Evolutionary conservation across 106 monocot species (phyloP), one percentile per base, ranked within the genome.

Genomic region (Triglochin maritima): DNA sequence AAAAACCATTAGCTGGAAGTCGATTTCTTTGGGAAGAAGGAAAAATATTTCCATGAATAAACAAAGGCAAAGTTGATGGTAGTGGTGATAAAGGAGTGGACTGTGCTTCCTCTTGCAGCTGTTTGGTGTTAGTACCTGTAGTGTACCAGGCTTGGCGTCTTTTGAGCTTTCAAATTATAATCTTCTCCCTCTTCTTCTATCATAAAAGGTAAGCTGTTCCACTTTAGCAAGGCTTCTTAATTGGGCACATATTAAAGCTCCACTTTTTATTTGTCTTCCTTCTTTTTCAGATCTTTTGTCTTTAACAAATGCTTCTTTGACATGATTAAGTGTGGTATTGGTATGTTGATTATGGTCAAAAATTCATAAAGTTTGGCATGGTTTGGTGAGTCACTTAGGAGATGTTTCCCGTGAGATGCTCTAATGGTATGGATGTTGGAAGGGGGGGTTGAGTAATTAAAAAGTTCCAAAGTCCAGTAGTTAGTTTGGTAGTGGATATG

Each of bases 11-110:
- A 12, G 55, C 55, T 55, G 10, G 55, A 3, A 12, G 8, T n/a
- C 14, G 10, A 8, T 3, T 3, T 55, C 55, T 55, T n/a, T 55
- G 13, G 3, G 4, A 55, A 9, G 55, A 55, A 29, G 29, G 29
- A 1, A 29, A 1, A 9, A 55, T 0, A 55, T 55, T n/a, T 9
- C 13, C 10, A 45, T 62, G 46, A 44, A 11, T 62, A 62, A 62
- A 62, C 62, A 62, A 62, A 62, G n/a, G 17, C 43, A 62, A 62
- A 46, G 62, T 13, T n/a, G n/a, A 62, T 62, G 5, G 9, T 5
- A 62, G 7, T 43, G 62, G 42, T 13, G 46, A 45, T 44, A 55
- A 62, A 62, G 62, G 62, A 45, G 62, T 45, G 43, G 46, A 10
- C 11, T 29, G 8, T 9, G 62, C 43, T 8, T 45, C 46, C 42